Base-by-base conservation (phyloP, 495 filamentous ascomycete species). In the Lasiosphaeria hispida region DNA sequence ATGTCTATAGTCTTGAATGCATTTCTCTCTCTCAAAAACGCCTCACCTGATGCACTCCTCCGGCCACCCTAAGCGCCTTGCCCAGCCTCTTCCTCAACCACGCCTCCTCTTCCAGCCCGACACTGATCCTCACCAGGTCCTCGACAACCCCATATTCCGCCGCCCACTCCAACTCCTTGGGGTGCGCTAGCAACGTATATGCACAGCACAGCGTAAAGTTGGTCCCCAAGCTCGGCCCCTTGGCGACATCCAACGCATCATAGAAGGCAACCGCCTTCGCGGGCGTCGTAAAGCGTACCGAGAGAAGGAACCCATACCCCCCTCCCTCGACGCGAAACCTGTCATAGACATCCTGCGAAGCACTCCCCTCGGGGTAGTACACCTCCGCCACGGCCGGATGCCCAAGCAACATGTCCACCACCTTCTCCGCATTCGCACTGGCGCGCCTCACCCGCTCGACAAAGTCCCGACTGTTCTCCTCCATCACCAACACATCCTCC, bases 121-220 rank as follows among this genome's bases (percentile, higher is more conserved):
- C 61, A 53, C 68, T 70, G 10, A 69, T 64, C 49, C 68, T 57
- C n/a, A 70, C 61, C 53, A 70, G 35, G 15, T 69, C 39, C n/a
- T 66, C 63, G 33, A 65, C 66, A 4, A 70, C 66, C 10, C 66
- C 68, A 37, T 60, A 64, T 34, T 54, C 50, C 0, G 63, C 63
- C 5, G 68, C 68, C 61, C 63, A 63, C 17, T 54, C 59, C 38
- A 64, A 17, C 59, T 70, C 68, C 4, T 36, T 61, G 45, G 57
- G 63, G 30, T 70, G 68, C 7, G 68, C 66, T 48, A 69, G 17
- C 7, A 67, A 6, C 0, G 66, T 65, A 42, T 70, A 69, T 0
- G 68, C 59, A 45, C 63, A 70, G 10, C 63, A 64, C 30, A 70
- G 36, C 13, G 68, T 70, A 14, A 70, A 70, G 36, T 67, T 67